Conservation (phyloP, 169 alveolate genomes). For the Plasmodium vinckei region DNA sequence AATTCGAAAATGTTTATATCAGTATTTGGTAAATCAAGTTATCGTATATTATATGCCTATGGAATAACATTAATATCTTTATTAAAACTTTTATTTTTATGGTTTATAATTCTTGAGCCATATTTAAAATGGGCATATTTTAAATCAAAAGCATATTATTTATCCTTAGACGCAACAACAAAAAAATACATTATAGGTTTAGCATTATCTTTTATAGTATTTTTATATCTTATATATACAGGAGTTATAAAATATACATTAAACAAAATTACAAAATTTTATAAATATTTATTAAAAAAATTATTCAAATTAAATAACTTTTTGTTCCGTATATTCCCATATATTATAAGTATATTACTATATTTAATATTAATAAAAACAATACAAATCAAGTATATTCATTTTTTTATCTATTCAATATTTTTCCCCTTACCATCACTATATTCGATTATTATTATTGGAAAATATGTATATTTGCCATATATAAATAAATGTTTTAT, state of each 20-base stretch:
- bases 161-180: constrained; percentile 29
- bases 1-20: constrained; percentile 35
- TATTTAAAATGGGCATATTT: constrained; percentile 38
- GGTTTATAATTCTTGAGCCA: constrained; percentile 64
- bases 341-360: constrained; percentile 27
- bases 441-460: constrained; percentile 46
- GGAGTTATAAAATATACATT: constrained; percentile 43
- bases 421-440: constrained; percentile 66
- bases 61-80: constrained; percentile 63
- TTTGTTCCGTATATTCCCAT: constrained; percentile 53
- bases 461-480: constrained; percentile 49
- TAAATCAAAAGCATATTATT: constrained; percentile 24
- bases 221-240: constrained; percentile 9
- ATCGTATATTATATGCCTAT: constrained; percentile 35
- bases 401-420: constrained; percentile 46
- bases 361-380: constrained; percentile 47
- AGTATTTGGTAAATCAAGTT: constrained; percentile 19
- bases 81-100: constrained; percentile 32
- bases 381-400: constrained; percentile 21
- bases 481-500: constrained; percentile 15
- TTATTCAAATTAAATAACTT: constrained; percentile 32
- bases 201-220: neutral
- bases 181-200: constrained; percentile 32
- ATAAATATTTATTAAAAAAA: constrained; percentile 34
- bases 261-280: constrained; percentile 41